These are phyloP conservation scores for Parachlorella kessleri DNA, from an alignment of 139 green algal species.

Conservation along the genomic window DNA sequence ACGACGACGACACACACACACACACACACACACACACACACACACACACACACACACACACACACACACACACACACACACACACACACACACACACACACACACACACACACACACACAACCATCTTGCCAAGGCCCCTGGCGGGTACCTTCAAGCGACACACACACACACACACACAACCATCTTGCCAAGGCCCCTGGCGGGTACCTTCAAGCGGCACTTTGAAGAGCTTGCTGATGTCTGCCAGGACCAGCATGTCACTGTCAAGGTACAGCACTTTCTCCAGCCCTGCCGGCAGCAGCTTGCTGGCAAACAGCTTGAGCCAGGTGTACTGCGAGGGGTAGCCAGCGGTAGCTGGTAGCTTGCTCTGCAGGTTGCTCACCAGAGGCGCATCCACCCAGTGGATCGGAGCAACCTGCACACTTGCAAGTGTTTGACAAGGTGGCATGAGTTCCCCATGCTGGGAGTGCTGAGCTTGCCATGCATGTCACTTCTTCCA, in stretches of 20 bases:
- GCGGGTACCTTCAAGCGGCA: background rate
- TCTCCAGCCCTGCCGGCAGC: background rate
- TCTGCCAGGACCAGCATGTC: conserved; percentile 10
- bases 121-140: no score
- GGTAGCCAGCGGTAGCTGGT: background rate
- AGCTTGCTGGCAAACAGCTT: conserved; percentile 4
- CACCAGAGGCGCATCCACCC: background rate
- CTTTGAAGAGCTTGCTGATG: background rate
- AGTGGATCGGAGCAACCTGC: background rate
- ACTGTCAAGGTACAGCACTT: conserved; percentile 10
- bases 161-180: no score
- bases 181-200: no score
- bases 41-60: no score
- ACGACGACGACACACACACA: no score
- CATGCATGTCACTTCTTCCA: background rate
- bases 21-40: no score
- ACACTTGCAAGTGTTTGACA: no score
- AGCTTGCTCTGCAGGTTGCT: background rate
- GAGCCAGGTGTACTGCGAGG: background rate
- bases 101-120: no score
- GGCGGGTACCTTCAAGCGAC: background rate
- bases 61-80: no score
- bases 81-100: no score
- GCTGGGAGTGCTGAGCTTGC: no score
- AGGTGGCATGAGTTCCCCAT: no score